Conservation (phyloP, 1,284 basidiomycete genomes). For the Fomitopsis pinicola region DNA sequence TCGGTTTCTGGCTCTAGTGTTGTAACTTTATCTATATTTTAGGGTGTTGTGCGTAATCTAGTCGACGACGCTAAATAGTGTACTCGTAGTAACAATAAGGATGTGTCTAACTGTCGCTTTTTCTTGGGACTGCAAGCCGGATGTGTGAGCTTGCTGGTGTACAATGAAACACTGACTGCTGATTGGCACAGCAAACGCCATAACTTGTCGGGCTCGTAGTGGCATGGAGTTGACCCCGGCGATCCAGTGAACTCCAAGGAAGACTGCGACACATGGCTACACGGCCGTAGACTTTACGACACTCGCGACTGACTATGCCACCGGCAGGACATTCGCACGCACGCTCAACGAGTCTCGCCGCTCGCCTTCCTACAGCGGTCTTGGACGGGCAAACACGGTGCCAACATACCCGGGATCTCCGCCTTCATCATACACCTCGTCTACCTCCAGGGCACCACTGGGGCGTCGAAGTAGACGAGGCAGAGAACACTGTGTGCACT, state of each 20-base stretch:
- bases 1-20: background rate
- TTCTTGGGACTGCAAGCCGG: background rate
- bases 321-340: conserved; percentile 56
- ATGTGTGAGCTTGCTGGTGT: no score
- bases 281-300: conserved; percentile 66
- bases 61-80: background rate
- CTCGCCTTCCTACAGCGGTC: conserved; percentile 40
- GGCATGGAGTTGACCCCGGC: no score
- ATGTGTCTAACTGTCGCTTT: background rate
- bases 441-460: conserved; percentile 58
- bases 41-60: background rate
- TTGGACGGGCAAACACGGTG: conserved; percentile 50
- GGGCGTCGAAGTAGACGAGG: conserved; percentile 55
- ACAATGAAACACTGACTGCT: no score
- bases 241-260: conserved; percentile 79
- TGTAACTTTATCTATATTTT: background rate
- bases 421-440: conserved; percentile 84
- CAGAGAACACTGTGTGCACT: conserved; percentile 53
- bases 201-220: no score
- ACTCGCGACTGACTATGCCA: background rate
- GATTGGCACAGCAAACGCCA: no score
- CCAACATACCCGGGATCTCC: conserved; percentile 53
- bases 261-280: conserved; percentile 90
- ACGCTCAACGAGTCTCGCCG: conserved; percentile 68
- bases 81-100: background rate